Base-by-base conservation (phyloP, 1,139 yeast species). In the Suhomyces taliae region DNA sequence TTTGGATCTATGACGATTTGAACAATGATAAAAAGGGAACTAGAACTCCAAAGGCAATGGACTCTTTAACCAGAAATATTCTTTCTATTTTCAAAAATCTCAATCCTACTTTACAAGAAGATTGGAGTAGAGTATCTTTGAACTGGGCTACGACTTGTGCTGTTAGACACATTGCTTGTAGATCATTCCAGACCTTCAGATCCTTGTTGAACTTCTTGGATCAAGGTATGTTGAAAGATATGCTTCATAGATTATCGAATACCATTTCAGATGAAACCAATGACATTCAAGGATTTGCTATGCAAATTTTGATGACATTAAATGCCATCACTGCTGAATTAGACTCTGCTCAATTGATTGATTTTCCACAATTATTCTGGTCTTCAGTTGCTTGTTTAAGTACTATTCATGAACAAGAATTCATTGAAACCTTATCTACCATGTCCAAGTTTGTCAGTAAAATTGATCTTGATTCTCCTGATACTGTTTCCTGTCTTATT, bases 91-190 rank as follows among this genome's bases (percentile, higher is more conserved):
- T 90, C 58, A 62, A 76, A 4, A 72, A 72, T 0, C 56, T 66
- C 6, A 65, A 69, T 8, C 82, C 84, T 1, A 76, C 74, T 4
- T 69, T 91, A 27, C 95, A 86, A 58, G 80, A 79, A 43, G 86
- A 85, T 45, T 90, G 99, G 99, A 86, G 96, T 44, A 72, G 86
- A 41, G 83, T 82, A 2, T 89, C 98, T 0, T 72, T 95, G 40
- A 77, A 78, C 35, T 95, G 99, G 99, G 98, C 99, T 0, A 93
- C 99, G 0, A 85, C 97, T 1, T 93, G 99, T 70, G 96, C 98
- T 2, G 99, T 93, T 0, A 79, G 98, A 58, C 99, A 95, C 63
- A 82, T 93, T 59, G 99, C 99, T 0, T 93, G 99, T 58, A 80
- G 99, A 32, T 90, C 98, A 0, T 93, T 95, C 65, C 99, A 95